These are phyloP conservation scores for Apiospora sp. DNA, from an alignment of 2,329 filamentous ascomycete species.

Conservation along the genomic window DNA sequence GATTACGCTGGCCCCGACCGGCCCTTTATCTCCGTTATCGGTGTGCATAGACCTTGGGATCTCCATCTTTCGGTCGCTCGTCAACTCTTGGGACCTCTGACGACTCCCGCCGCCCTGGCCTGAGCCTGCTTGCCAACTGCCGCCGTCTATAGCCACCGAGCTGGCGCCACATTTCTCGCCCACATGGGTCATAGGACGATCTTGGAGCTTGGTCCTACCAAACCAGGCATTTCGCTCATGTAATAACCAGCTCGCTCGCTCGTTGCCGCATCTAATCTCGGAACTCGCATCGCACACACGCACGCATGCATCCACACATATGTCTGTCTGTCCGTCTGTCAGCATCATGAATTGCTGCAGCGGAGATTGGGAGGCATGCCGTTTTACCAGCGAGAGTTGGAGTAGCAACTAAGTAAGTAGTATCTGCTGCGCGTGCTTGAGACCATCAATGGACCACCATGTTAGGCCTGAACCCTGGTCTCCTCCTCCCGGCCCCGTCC, in stretches of 20 bases:
- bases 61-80: background rate
- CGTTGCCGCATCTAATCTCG: background rate
- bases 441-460: background rate
- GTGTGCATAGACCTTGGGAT: constrained; percentile 1
- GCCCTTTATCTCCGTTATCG: constrained; percentile 29
- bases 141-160: constrained; percentile 8
- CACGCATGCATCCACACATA: background rate
- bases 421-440: background rate
- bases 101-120: background rate
- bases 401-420: background rate
- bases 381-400: background rate
- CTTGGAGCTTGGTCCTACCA: background rate
- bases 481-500: background rate
- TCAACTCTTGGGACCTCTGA: background rate
- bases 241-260: constrained; percentile 23
- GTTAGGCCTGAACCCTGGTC: background rate
- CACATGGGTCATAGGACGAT: constrained; percentile 23
- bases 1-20: background rate
- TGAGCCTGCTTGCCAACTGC: background rate
- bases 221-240: constrained; percentile 20
- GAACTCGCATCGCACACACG: constrained; percentile 1
- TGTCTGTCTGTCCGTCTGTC: background rate
- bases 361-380: constrained; percentile 2
- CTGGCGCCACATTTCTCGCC: background rate
- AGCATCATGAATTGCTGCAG: background rate